These are phyloP conservation scores for Microbotryomycetes sp. DNA, from an alignment of 1,284 basidiomycete species.

Conservation along the genomic window DNA sequence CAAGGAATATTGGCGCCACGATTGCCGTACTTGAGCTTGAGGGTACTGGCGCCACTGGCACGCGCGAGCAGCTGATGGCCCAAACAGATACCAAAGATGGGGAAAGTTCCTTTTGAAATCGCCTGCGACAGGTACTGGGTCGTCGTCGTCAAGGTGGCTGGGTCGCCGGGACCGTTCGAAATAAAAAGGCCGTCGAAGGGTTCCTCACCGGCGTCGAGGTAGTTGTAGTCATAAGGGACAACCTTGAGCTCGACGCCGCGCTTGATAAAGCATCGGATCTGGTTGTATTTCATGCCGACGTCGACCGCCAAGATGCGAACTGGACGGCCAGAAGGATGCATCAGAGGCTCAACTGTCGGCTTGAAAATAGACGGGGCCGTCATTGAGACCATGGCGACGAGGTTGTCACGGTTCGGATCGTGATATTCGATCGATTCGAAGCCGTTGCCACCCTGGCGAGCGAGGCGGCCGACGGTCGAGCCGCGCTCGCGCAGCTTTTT, in stretches of 20 bases:
- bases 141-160: conserved; percentile 62
- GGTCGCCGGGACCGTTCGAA: conserved; percentile 98
- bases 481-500: conserved; percentile 94
- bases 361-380: conserved; percentile 63
- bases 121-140: conserved; percentile 65
- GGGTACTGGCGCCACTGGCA: conserved; percentile 86
- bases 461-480: conserved; percentile 76
- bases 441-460: conserved; percentile 38
- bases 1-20: conserved; percentile 98
- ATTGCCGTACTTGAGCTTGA: conserved; percentile 99
- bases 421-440: conserved; percentile 74
- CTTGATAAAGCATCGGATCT: conserved; percentile 90
- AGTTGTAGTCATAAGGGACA: conserved; percentile 95
- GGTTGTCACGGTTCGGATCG: conserved; percentile 83
- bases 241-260: conserved; percentile 95
- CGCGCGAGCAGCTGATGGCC: conserved; percentile 96
- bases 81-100: conserved; percentile 98
- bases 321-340: conserved; percentile 71
- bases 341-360: conserved; percentile 49
- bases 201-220: conserved; percentile 62
- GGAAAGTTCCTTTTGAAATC: conserved; percentile 64
- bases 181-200: conserved; percentile 92
- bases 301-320: conserved; percentile 86
- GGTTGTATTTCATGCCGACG: conserved; percentile 99
- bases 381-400: conserved; percentile 83